These are phyloP conservation scores for Solanum chmielewskii DNA, from an alignment of 257 asterid species.

Conservation along the genomic window DNA sequence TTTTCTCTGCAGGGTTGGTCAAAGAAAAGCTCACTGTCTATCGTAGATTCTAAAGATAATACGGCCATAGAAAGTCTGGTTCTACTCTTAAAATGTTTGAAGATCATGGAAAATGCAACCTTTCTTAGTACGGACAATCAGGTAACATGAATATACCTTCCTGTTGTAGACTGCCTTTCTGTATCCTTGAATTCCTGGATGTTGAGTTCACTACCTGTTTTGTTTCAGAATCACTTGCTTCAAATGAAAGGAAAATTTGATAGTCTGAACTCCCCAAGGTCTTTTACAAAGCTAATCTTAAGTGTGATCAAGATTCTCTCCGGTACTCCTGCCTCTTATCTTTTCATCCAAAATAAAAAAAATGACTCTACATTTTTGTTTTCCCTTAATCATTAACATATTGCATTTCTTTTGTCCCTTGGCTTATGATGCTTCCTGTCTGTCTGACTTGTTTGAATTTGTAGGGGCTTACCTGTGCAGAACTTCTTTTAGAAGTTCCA, in stretches of 20 bases:
- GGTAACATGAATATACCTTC: slow-evolving; percentile 17
- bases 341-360: neutral
- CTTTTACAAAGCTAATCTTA: slow-evolving; percentile 55
- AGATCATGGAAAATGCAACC: slow-evolving; percentile 75
- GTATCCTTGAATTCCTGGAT: neutral
- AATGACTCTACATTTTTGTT: neutral
- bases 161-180: neutral
- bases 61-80: slow-evolving; percentile 41
- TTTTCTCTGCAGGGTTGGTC: slow-evolving; percentile 44
- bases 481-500: slow-evolving; percentile 13
- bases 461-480: slow-evolving; percentile 39
- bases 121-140: slow-evolving; percentile 67
- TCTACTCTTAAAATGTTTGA: slow-evolving; percentile 60
- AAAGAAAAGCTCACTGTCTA: slow-evolving; percentile 22
- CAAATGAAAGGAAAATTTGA: slow-evolving; percentile 59
- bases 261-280: slow-evolving; percentile 41
- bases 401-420: neutral
- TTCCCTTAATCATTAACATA: neutral
- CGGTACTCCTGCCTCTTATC: slow-evolving; percentile 29
- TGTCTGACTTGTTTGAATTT: neutral
- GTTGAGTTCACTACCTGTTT: neutral
- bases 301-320: slow-evolving; percentile 61
- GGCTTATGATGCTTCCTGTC: neutral
- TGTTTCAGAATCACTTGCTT: slow-evolving; percentile 66
- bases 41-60: slow-evolving; percentile 25